phyloP scores from a whole-genome alignment of 176 grass and related monocot species.

The Saccharum officinarum region DNA sequence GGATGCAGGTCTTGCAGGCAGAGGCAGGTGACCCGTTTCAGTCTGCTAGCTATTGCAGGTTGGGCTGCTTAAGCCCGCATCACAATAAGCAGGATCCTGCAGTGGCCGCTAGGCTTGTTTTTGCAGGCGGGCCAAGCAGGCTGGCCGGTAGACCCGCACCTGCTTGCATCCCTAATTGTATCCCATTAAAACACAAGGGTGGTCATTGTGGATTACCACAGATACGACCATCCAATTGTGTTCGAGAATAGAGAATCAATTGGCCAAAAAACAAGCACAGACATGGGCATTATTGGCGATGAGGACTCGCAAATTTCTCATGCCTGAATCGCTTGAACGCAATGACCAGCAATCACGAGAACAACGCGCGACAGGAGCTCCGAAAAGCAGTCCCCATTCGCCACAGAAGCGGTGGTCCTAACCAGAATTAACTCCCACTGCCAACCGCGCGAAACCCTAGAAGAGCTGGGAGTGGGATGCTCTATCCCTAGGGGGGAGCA shows the following conservation, averaged over 20 bases:
- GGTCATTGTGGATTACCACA: neutral
- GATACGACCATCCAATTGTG: neutral
- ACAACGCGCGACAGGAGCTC: neutral
- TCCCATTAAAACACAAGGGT: neutral
- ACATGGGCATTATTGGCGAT: neutral
- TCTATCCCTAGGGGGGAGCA: neutral
- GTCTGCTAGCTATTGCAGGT: too few relatives aligned
- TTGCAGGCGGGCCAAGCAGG: too few relatives aligned
- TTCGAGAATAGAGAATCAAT: neutral
- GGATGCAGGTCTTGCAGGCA: too few relatives aligned
- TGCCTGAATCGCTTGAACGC: neutral
- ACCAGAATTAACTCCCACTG: neutral
- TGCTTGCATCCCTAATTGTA: neutral
- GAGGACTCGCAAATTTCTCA: neutral
- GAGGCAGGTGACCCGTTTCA: too few relatives aligned
- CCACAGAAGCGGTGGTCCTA: neutral
- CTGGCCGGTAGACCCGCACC: too few relatives aligned
- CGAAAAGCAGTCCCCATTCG: neutral
- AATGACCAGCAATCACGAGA: conserved; percentile 20
- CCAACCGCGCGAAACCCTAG: conserved; percentile 26
- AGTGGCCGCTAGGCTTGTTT: too few relatives aligned
- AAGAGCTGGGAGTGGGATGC: neutral
- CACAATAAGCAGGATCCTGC: too few relatives aligned
- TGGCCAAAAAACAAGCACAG: neutral
- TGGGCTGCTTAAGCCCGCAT: too few relatives aligned